These are phyloP conservation scores for Vitis rotundifolia DNA, from an alignment of 164 flowering plant genomes.

Conservation along the genomic window DNA sequence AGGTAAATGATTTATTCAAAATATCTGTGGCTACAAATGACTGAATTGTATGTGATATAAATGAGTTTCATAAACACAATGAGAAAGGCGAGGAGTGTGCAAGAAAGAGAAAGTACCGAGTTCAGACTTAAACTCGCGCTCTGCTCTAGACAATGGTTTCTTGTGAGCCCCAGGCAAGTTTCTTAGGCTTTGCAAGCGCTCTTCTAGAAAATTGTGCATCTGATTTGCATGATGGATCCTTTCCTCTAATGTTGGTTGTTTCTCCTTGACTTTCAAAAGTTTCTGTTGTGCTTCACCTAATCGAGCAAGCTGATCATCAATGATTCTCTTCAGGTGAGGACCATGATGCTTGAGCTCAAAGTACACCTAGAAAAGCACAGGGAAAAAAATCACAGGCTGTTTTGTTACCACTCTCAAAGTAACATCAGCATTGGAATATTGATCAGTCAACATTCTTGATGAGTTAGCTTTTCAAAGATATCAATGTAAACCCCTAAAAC, in stretches of 20 bases:
- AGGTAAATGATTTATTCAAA: too few species aligned
- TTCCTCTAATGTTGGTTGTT: conserved; percentile 54
- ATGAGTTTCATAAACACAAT: too few species aligned
- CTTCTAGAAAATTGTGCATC: conserved; percentile 46
- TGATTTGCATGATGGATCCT: conserved; percentile 53
- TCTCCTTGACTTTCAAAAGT: conserved; percentile 62
- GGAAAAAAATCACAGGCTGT: conserved; percentile 2
- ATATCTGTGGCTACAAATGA: too few species aligned
- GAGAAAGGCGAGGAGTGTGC: neutral
- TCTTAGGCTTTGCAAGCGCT: conserved; percentile 57
- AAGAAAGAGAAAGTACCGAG: conserved; percentile 56
- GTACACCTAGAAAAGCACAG: conserved; percentile 52
- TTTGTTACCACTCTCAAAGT: neutral
- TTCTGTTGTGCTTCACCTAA: conserved; percentile 51
- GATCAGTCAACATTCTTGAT: neutral
- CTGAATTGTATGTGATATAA: too few species aligned
- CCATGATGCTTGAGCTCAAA: conserved; percentile 85
- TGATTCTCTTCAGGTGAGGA: conserved; percentile 63
- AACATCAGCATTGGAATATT: neutral
- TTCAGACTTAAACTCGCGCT: conserved; percentile 74
- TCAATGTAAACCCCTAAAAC: neutral
- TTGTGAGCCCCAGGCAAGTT: conserved; percentile 64
- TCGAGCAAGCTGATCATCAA: conserved; percentile 68
- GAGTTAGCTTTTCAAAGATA: neutral
- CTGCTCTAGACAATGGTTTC: conserved; percentile 81